Conservation (phyloP, 768 basidiomycete species). For the Sistotremastrum niveocremeum region DNA sequence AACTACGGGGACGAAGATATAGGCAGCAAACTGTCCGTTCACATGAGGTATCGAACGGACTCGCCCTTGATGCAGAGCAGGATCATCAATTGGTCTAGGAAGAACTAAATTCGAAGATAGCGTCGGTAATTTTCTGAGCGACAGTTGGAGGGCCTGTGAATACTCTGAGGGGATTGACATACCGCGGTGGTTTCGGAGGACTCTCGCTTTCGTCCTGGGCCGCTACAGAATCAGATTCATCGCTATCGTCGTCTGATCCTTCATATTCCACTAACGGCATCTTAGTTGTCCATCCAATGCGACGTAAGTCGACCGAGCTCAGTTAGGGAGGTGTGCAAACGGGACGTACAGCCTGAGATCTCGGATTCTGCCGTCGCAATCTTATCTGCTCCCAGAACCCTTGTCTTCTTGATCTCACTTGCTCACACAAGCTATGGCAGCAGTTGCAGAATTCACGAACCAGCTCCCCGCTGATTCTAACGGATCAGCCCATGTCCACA, state of each 20-base stretch:
- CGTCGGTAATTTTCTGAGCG: constrained; percentile 45
- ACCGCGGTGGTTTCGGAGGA: too few relatives aligned
- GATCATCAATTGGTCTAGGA: constrained; percentile 50
- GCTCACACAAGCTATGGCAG: not conserved
- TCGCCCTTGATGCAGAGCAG: constrained; percentile 75
- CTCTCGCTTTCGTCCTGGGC: too few relatives aligned
- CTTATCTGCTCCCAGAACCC: too few relatives aligned
- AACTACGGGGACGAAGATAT: constrained; percentile 59
- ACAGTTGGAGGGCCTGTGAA: not conserved
- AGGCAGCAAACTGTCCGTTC: constrained; percentile 73
- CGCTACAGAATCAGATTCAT: too few relatives aligned
- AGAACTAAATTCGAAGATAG: constrained; percentile 36
- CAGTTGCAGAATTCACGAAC: constrained; percentile 53
- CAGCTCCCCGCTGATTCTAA: constrained; percentile 30
- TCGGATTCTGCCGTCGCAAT: too few relatives aligned
- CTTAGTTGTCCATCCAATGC: too few relatives aligned
- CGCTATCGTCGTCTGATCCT: too few relatives aligned
- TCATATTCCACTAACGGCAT: too few relatives aligned
- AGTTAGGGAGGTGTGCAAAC: too few relatives aligned
- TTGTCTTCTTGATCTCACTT: too few relatives aligned
- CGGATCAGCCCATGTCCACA: constrained; percentile 17
- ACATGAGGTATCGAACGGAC: constrained; percentile 62
- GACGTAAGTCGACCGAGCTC: too few relatives aligned
- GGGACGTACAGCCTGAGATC: too few relatives aligned
- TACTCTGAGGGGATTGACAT: not conserved